Percentiles rank a stretch among this genome's conserved stretches.
Evolutionary conservation across 2,329 filamentous ascomycete genomes (phyloP).

Genomic region (Reticulascus tulasneorum): DNA sequence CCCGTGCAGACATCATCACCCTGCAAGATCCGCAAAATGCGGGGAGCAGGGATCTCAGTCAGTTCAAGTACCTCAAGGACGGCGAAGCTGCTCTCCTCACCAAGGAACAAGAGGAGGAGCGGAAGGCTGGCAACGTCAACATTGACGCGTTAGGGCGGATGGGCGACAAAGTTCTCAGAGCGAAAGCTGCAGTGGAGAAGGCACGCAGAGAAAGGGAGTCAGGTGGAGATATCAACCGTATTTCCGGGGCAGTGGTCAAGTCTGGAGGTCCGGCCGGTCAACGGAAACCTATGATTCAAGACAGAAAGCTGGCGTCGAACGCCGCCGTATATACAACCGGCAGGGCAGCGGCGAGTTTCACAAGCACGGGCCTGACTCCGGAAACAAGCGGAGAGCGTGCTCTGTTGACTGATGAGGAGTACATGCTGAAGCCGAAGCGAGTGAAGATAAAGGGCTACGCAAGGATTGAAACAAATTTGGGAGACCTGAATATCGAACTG

Average conservation of each 20-base stretch:
- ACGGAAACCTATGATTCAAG: slow-evolving; percentile 44
- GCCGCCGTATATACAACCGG: slow-evolving; percentile 89
- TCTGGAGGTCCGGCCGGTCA: slow-evolving; percentile 22
- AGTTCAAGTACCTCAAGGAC: slow-evolving; percentile 86
- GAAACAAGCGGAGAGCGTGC: slow-evolving; percentile 86
- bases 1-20: slow-evolving; percentile 88
- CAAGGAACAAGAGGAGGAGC: slow-evolving; percentile 65
- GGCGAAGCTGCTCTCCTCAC: slow-evolving; percentile 67
- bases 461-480: slow-evolving; percentile 80
- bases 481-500: slow-evolving; percentile 82
- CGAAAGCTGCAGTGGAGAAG: slow-evolving; percentile 90
- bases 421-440: slow-evolving; percentile 86
- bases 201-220: slow-evolving; percentile 71
- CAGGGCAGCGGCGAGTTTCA: slow-evolving; percentile 87
- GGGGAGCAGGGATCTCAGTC: slow-evolving; percentile 73
- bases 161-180: slow-evolving; percentile 78
- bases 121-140: slow-evolving; percentile 69
- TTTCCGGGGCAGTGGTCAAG: slow-evolving; percentile 38
- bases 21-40: slow-evolving; percentile 94
- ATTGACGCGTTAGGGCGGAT: slow-evolving; percentile 72
- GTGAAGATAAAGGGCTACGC: slow-evolving; percentile 91
- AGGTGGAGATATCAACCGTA: slow-evolving; percentile 53
- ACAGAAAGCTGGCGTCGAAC: slow-evolving; percentile 69
- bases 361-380: slow-evolving; percentile 87
- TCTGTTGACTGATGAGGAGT: slow-evolving; percentile 87